Conservation (phyloP, 2,329 filamentous ascomycete species). For the Xylariales sp. region DNA sequence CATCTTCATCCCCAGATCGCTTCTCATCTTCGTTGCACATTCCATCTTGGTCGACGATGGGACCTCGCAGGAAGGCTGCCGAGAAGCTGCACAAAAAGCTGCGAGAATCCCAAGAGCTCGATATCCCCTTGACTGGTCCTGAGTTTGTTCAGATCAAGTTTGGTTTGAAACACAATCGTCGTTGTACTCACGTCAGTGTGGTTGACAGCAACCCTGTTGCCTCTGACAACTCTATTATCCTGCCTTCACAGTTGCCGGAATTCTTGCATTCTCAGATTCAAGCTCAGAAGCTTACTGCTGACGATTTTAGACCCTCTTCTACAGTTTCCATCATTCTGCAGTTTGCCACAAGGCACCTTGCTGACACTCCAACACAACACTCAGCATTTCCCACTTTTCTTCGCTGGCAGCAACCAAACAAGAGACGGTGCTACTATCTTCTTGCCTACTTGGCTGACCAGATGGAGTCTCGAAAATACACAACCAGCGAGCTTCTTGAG, state of each 20-base stretch:
- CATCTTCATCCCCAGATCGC: slow-evolving; percentile 4
- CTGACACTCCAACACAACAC: slow-evolving; percentile 11
- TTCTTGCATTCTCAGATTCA: slow-evolving; percentile 37
- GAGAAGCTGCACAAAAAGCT: slow-evolving; percentile 15
- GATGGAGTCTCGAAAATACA: slow-evolving; percentile 41
- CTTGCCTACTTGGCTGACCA: slow-evolving; percentile 32
- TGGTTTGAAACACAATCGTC: slow-evolving; percentile 13
- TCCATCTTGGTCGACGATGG: slow-evolving; percentile 5
- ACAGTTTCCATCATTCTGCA: slow-evolving; percentile 26
- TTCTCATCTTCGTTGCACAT: slow-evolving; percentile 4
- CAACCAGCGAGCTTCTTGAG: slow-evolving; percentile 38
- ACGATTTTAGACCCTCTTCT: slow-evolving; percentile 22
- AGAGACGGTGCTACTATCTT: slow-evolving; percentile 32
- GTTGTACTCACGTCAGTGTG: slow-evolving; percentile 10
- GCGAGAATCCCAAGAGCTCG: slow-evolving; percentile 16
- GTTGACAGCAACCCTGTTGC: neutral
- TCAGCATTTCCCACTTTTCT: slow-evolving; percentile 32
- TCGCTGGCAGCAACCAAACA: slow-evolving; percentile 28
- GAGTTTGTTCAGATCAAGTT: slow-evolving; percentile 20
- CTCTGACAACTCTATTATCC: neutral
- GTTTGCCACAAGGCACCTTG: slow-evolving; percentile 13
- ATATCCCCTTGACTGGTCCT: slow-evolving; percentile 16
- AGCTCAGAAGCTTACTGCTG: slow-evolving; percentile 30
- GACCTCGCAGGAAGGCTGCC: slow-evolving; percentile 8
- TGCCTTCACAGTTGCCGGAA: slow-evolving; percentile 20